Percentiles rank a stretch among this genome's conserved stretches.
Evolutionary conservation across 371 early-diverging fungal genomes (phyloP).

Genomic region (Syncephalastrum racemosum): DNA sequence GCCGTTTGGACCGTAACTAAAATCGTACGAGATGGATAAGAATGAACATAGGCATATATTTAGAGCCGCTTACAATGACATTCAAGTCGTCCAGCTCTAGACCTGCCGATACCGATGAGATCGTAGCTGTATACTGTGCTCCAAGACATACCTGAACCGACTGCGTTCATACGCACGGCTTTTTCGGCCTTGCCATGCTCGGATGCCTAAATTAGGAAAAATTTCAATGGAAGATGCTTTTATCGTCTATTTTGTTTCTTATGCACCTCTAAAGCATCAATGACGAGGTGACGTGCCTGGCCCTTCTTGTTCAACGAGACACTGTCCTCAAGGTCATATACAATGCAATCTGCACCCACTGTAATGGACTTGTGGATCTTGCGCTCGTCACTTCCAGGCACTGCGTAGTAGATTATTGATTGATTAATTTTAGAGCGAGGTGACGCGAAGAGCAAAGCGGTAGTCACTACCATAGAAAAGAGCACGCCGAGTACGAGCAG

Average conservation of each 20-base stretch:
- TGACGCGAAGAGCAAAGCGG: background rate
- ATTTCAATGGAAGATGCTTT: background rate
- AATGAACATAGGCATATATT: background rate
- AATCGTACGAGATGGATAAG: background rate
- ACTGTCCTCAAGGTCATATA: constrained; percentile 92
- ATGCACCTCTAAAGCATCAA: constrained; percentile 69
- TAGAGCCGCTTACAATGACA: constrained; percentile 61
- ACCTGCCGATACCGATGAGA: constrained; percentile 30
- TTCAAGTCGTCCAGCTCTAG: constrained; percentile 80
- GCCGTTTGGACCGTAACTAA: constrained; percentile 66
- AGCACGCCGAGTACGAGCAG: background rate
- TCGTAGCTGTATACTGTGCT: background rate
- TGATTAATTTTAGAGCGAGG: too few species aligned
- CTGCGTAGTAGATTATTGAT: too few species aligned
- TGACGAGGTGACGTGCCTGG: constrained; percentile 72
- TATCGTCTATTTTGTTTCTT: constrained; percentile 4
- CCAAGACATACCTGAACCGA: constrained; percentile 69
- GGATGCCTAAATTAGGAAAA: constrained; percentile 45
- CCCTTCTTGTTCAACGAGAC: constrained; percentile 83
- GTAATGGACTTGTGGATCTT: constrained; percentile 79
- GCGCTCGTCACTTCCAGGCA: constrained; percentile 89
- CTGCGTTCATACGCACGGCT: constrained; percentile 86
- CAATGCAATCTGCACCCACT: constrained; percentile 74
- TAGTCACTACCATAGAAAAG: background rate
- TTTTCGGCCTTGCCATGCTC: constrained; percentile 72